Evolutionary conservation across 2,329 filamentous ascomycete species (phyloP), one percentile per base, ranked within the genome.

Genomic region (Cladosporium sphaerospermum): DNA sequence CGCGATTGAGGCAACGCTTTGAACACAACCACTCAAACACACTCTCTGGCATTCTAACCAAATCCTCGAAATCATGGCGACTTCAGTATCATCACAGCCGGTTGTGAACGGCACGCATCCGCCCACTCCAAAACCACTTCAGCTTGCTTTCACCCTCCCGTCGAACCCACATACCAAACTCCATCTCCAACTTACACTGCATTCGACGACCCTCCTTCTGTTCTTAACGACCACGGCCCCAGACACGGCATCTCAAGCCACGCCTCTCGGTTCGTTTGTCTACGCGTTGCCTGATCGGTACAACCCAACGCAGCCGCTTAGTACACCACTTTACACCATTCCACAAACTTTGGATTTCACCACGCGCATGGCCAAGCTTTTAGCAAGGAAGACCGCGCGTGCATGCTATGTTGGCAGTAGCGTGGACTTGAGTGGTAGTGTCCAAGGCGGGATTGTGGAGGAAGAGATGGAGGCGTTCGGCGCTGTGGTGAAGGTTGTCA

Each of bases 341-440:
- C 83, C 89, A 63, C 76, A 81, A 4, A 92, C 86, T 8, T 70
- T 95, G 44, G 93, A 97, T 69, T 95, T 96, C 67, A 86, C 92
- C 1, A 88, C 84, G 1, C 82, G 93, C 5, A 73, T 96, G 55
- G 89, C 93, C 1, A 93, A 88, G 68, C 78, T 96, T 2, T 71
- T 97, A 11, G 88, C 87, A n/a, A 81, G 83, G 51, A 85, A 82
- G 61, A 80, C 84, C 28, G 75, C 78, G 32, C 80, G 83, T 57
- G 90, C 90, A 0, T 84, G 88, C n/a, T 97, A 96, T 68, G 88
- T 97, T 14, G 88, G 88, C 18, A 95, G 88, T 66, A 96, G 90
- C 33, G 83, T 95, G 63, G 89, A 85, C 60, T 83, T 96, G 58
- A 80, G 81, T 11, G 82, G 78, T 63, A 79, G 84, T 5, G 86